These are phyloP conservation scores for Backusella liffmaniae DNA, from an alignment of 192 early-diverging fungal genomes.

Conservation along the genomic window DNA sequence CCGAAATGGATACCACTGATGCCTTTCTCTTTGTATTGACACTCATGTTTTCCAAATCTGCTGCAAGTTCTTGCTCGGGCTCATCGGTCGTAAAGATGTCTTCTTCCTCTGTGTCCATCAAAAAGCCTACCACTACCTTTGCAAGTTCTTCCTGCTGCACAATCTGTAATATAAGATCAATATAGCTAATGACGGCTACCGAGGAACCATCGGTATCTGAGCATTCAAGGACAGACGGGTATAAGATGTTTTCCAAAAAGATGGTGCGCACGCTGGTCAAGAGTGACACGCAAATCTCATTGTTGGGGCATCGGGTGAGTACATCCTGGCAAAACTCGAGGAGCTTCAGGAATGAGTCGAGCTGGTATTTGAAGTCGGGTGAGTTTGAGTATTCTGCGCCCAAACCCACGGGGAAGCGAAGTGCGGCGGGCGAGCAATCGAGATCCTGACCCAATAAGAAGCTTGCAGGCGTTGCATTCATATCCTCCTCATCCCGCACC, in stretches of 20 bases:
- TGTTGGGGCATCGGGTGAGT: constrained; percentile 66
- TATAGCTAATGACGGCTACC: constrained; percentile 85
- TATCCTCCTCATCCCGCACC: constrained; percentile 49
- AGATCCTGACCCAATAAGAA: constrained; percentile 38
- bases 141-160: constrained; percentile 75
- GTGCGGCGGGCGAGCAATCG: background rate
- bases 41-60: background rate
- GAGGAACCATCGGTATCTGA: constrained; percentile 92
- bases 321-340: constrained; percentile 75
- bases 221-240: constrained; percentile 80
- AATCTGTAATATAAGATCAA: constrained; percentile 78
- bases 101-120: constrained; percentile 66
- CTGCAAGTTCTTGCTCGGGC: background rate
- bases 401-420: constrained; percentile 37
- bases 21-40: background rate
- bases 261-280: constrained; percentile 68
- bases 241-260: constrained; percentile 85
- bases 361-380: constrained; percentile 59
- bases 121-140: constrained; percentile 70
- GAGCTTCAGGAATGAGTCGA: constrained; percentile 67
- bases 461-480: constrained; percentile 24
- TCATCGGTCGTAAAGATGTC: background rate
- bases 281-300: constrained; percentile 57
- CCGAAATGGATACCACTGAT: constrained; percentile 17
- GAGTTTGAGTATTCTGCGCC: constrained; percentile 58